phyloP scores from a whole-genome alignment of 768 basidiomycete genomes.

The Glaciozyma antarctica region DNA sequence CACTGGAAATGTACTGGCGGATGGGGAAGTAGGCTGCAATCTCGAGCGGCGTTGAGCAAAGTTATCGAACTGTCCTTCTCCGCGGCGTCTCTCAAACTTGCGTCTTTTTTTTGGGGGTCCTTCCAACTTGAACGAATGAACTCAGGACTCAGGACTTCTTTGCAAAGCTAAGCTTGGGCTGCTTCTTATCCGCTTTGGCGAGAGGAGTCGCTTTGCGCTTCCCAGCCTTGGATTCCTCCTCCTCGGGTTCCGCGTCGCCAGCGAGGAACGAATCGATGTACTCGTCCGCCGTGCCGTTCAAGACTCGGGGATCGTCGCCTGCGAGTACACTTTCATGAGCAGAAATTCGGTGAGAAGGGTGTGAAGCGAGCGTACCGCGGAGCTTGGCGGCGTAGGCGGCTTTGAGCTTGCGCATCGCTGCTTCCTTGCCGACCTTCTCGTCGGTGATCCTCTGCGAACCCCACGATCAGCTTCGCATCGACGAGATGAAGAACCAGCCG shows the following conservation, averaged over 20 bases:
- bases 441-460: slow-evolving; percentile 38
- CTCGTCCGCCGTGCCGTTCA: slow-evolving; percentile 37
- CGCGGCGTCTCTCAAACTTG: too few relatives aligned
- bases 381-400: slow-evolving; percentile 38
- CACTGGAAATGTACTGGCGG: too few relatives aligned
- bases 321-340: background rate
- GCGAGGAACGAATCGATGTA: background rate
- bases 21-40: too few relatives aligned
- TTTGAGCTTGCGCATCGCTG: slow-evolving; percentile 38
- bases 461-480: too few relatives aligned
- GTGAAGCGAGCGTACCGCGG: slow-evolving; percentile 21
- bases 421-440: slow-evolving; percentile 38
- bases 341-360: background rate
- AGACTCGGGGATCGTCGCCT: slow-evolving; percentile 36
- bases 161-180: background rate
- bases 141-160: background rate
- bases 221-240: background rate
- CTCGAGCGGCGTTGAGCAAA: too few relatives aligned
- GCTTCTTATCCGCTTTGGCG: background rate
- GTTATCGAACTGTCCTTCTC: too few relatives aligned
- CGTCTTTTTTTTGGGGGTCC: too few relatives aligned
- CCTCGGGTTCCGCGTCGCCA: background rate
- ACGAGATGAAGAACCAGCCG: background rate
- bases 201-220: background rate
- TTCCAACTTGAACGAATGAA: too few relatives aligned